Evolutionary conservation across 148 eudicot genomes (phyloP).

Genomic region (Fagopyrum tataricum): DNA sequence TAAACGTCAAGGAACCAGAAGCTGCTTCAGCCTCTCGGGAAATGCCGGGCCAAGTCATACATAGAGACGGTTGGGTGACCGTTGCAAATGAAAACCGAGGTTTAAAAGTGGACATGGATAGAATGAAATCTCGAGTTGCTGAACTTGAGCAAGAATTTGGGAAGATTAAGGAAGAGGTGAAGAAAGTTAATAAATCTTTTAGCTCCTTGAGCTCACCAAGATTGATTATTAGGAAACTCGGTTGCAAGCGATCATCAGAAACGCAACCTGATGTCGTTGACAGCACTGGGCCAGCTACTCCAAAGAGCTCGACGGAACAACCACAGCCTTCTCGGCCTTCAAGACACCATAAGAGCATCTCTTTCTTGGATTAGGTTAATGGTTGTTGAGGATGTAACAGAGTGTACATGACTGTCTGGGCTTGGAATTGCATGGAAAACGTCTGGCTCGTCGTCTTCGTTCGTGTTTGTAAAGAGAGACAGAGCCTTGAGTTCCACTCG

Average conservation of each 20-base stretch:
- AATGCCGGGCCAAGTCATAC: slow-evolving; percentile 37
- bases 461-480: background rate
- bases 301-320: slow-evolving; percentile 49
- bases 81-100: slow-evolving; percentile 64
- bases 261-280: slow-evolving; percentile 36
- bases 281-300: slow-evolving; percentile 39
- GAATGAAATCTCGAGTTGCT: slow-evolving; percentile 69
- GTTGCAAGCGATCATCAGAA: slow-evolving; percentile 56
- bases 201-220: slow-evolving; percentile 55
- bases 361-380: slow-evolving; percentile 21
- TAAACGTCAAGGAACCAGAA: slow-evolving; percentile 44
- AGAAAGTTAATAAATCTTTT: slow-evolving; percentile 55
- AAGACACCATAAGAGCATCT: slow-evolving; percentile 51
- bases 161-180: slow-evolving; percentile 68
- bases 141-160: slow-evolving; percentile 78
- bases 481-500: slow-evolving; percentile 10
- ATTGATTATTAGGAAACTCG: slow-evolving; percentile 38
- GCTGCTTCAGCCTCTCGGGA: slow-evolving; percentile 29
- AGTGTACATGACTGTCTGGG: background rate
- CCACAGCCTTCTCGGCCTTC: slow-evolving; percentile 30
- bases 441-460: background rate
- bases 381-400: background rate
- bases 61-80: slow-evolving; percentile 71
- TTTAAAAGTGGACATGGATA: slow-evolving; percentile 70
- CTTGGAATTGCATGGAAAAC: slow-evolving; percentile 12